Conservation (phyloP, 2,329 filamentous ascomycete species). For the Ophiostoma novo-ulmi region DNA sequence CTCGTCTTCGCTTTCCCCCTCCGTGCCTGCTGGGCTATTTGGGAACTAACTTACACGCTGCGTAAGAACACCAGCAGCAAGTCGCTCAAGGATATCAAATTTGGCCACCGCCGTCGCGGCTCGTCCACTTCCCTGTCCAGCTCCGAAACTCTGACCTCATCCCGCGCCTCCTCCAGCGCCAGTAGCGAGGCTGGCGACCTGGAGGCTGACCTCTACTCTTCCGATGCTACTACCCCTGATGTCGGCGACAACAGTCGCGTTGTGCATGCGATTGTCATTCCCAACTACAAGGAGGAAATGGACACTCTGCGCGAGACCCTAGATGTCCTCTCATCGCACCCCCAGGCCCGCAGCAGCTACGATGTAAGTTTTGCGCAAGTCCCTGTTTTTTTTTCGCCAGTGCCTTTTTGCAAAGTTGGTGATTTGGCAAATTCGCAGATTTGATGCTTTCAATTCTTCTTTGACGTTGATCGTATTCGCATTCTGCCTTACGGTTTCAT, state of each 20-base stretch:
- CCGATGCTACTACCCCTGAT: slow-evolving; percentile 34
- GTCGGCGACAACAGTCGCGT: slow-evolving; percentile 43
- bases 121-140: slow-evolving; percentile 54
- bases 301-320: slow-evolving; percentile 64
- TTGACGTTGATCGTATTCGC: slow-evolving; percentile 13
- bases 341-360: slow-evolving; percentile 58
- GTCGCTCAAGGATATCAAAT: slow-evolving; percentile 45
- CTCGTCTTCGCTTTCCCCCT: slow-evolving; percentile 60
- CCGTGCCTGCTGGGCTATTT: slow-evolving; percentile 57
- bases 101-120: slow-evolving; percentile 44
- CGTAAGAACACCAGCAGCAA: slow-evolving; percentile 43
- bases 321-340: slow-evolving; percentile 62
- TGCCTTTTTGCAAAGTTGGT: no score
- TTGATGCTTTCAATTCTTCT: background rate
- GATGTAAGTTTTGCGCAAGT: slow-evolving; percentile 53
- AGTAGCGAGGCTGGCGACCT: slow-evolving; percentile 50
- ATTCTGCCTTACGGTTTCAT: background rate
- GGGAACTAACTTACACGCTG: slow-evolving; percentile 51
- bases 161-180: slow-evolving; percentile 44
- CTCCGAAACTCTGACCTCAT: slow-evolving; percentile 49
- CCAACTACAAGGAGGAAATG: slow-evolving; percentile 69
- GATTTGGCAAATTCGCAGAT: background rate
- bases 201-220: slow-evolving; percentile 41
- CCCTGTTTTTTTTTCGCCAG: background rate
- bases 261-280: slow-evolving; percentile 63